Evolutionary conservation across 2,329 filamentous ascomycete genomes (phyloP).

Genomic region (Hypocreales sp.): DNA sequence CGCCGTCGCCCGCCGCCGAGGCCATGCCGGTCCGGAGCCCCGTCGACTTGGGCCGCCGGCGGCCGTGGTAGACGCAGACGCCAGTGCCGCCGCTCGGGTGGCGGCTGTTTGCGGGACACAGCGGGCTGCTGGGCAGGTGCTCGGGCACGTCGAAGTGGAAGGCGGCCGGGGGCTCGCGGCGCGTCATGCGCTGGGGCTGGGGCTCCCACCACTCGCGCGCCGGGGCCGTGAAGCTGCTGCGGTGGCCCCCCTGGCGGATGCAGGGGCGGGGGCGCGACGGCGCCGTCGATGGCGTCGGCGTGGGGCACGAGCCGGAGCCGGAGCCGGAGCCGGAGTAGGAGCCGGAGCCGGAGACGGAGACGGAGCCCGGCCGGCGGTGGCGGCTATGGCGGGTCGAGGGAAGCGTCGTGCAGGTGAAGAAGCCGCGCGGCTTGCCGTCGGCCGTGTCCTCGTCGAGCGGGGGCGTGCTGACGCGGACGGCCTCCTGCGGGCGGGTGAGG

Average conservation of each 20-base stretch:
- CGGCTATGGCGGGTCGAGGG: constrained; percentile 5
- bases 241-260: constrained; percentile 7
- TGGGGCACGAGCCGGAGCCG: neutral
- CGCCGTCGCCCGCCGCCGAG: too few species aligned
- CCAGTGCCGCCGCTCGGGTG: constrained; percentile 28
- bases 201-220: constrained; percentile 22
- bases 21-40: too few species aligned
- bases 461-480: constrained; percentile 30
- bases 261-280: constrained; percentile 3
- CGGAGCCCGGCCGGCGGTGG: constrained; percentile 2
- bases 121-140: constrained; percentile 32
- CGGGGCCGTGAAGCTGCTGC: constrained; percentile 8
- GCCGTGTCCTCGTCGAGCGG: constrained; percentile 23
- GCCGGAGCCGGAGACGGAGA: constrained; percentile 4
- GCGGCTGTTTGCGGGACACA: constrained; percentile 32
- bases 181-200: constrained; percentile 8
- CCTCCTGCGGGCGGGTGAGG: constrained; percentile 21
- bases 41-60: too few species aligned
- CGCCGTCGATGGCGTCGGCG: constrained; percentile 1
- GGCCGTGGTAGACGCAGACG: constrained; percentile 34
- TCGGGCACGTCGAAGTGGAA: constrained; percentile 36
- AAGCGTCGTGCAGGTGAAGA: constrained; percentile 25
- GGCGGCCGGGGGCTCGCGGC: constrained; percentile 5
- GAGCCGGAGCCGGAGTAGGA: too few species aligned
- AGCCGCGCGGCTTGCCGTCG: constrained; percentile 21